Base-by-base conservation (phyloP, 208 protist genomes). In the Giardia muris region DNA sequence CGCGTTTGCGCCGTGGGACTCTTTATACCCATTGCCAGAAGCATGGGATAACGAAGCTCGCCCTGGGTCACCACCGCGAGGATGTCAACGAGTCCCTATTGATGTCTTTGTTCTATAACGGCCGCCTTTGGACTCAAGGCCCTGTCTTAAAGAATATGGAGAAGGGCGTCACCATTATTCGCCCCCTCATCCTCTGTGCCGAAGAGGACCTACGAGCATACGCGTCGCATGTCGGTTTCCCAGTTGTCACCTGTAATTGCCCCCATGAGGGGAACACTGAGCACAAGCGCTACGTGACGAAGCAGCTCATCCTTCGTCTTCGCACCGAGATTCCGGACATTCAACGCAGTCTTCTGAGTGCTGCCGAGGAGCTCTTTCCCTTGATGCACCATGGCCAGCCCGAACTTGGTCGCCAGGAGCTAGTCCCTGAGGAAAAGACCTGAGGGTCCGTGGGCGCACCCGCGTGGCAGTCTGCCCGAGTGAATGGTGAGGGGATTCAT, bases 61-160 rank as follows among this genome's bases (percentile, higher is more conserved):
- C 87, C 10, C 44, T 90, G 30, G 87, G 87, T 4, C 87, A 90
- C 45, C 87, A 90, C 48, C 30, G 42, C n/a, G 87, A 90, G 2
- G 87, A 90, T 47, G 87, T 47, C 30, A 90, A 47, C 45, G 87
- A 90, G 87, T 90, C 87, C 19, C n/a, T 90, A 30, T 47, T 90
- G 1, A 90, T 90, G 87, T 90, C 87, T 47, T n/a, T 47, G 2
- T 47, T 47, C 4, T 90, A 43, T 1, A 90, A 90, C 44, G 87
- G 87, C 19, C 1, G 1, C 4, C 44, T 90, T 1, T 90, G 87
- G 87, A 90, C 87, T 2, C 44, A 90, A 90, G 87, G 2, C 45
- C 87, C 87, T 4, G 48, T 90, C 43, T 1, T 47, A 67, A 2
- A 90, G 43, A 47, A 2, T 1, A 48, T 1, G 48, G 2, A 3